phyloP scores from a whole-genome alignment of 1,284 basidiomycete genomes.

The Somion occarium region DNA sequence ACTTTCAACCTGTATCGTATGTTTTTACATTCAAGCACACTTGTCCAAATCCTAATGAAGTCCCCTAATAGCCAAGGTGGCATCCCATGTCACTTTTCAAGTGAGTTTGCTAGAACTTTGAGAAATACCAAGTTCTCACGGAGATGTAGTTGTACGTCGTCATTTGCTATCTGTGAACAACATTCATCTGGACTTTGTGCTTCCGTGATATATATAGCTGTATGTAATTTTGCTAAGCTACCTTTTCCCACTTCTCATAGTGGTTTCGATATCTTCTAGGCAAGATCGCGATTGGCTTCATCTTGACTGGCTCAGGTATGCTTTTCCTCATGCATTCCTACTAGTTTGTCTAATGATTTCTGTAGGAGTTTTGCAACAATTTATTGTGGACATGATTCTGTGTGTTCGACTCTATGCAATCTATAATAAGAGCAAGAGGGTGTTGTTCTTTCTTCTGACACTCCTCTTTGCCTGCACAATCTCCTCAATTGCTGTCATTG shows the following conservation, averaged over 20 bases:
- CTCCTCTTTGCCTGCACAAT: neutral
- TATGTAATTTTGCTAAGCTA: neutral
- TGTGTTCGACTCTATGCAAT: neutral
- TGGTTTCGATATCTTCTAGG: neutral
- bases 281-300: neutral
- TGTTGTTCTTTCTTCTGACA: neutral
- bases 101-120: neutral
- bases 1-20: neutral
- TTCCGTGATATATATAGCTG: neutral
- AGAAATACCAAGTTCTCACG: neutral
- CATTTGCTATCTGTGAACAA: neutral
- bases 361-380: neutral
- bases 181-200: too few relatives aligned
- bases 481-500: neutral
- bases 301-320: neutral
- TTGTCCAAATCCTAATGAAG: neutral
- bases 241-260: neutral
- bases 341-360: neutral
- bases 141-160: neutral
- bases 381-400: constrained; percentile 2
- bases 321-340: neutral
- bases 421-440: neutral
- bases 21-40: neutral
- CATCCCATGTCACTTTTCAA: neutral
- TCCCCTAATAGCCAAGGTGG: neutral